Base-by-base conservation (phyloP, 768 basidiomycete genomes). In the Saitozyma sp. region DNA sequence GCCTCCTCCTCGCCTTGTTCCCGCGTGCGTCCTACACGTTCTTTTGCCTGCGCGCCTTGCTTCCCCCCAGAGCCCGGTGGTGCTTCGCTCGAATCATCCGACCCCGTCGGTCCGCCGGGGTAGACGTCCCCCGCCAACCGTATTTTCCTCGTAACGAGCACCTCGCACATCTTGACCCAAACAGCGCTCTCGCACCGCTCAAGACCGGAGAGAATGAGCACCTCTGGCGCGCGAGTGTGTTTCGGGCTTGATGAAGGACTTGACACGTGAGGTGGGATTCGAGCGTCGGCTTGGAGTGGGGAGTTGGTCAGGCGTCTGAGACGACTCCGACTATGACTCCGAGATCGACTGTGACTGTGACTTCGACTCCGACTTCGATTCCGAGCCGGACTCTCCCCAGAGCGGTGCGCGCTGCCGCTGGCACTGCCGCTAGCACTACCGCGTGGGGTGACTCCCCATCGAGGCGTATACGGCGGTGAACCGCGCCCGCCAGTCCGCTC, bases 141-240 rank as follows among this genome's bases (percentile, higher is more conserved):
- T 11, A 69, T 39, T 16, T 43, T 29, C 9, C 60, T 40, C 39
- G 65, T 60, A 7, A 51, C 56, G 16, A 73, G 53, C 0, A 71
- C 59, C 41, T 73, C 71, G 9, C 58, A 50, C n/a, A 75, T 40
- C 37, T 66, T 71, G 41, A 67, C 63, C 60, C 49, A 60, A 13
- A 63, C 61, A 0, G 74, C 62, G 42, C 56, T 62, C 13, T 56
- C 45, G 8, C 63, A 53, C 9, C 55, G 17, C 50, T 75, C 74
- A 41, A 75, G 38, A 1, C 74, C 74, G 11, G 61, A 64, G 1
- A 75, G 29, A 5, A 75, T 39, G 46, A 75, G 51, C 11, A 65
- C 68, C n/a, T 72, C 58, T 2, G 67, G 64, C 16, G 59, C 8
- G 1, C 39, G 8, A 8, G 17, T 9, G 16, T 43, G 19, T 54